Evolutionary conservation across 495 filamentous ascomycete species (phyloP), one percentile per base, ranked within the genome.

Genomic region (Pseudotulostoma volvatum): DNA sequence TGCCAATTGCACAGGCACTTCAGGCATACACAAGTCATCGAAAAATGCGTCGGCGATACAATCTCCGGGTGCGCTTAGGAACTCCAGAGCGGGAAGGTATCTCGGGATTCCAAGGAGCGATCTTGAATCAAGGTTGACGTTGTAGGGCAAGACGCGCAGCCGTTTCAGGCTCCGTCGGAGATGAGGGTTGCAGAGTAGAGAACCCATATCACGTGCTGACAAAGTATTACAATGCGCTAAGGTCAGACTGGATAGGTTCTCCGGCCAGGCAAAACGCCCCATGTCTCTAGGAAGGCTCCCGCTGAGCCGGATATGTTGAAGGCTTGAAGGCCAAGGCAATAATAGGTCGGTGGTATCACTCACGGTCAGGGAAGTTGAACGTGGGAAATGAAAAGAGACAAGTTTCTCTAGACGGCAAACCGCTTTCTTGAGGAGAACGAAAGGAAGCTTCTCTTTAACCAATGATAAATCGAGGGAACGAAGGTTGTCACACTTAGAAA

Each of bases 401-500:
- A 81, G 63, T 18, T 64, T 46, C 7, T 45, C 18, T 16, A 82
- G 60, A 13, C 59, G 50, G 20, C 60, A 54, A 16, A 78, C 45
- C 2, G 75, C 59, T 35, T 65, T 62, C 43, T 75, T 68, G 8
- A 83, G 57, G 14, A 56, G 47, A 19, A 57, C 45, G 37, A 76
- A 66, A 3, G 52, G 51, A 14, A 81, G 61, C 0, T 61, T 54
- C 23, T 75, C 71, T 4, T 55, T 57, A 14, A 81, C 65, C 16
- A 79, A 65, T 9, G 63, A 67, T 21, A 84, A 60, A 45, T 84
- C 70, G 18, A 84, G 60, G 31, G 55, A 31, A 3, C 52, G 52
- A 7, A 83, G 61, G 7, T 66, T 54, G 7, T 47, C 45, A 53
- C 77, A 81, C 61, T 80, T 78, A 9, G 67, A 60, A 11, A 84